Base-by-base conservation (phyloP, 2,329 filamentous ascomycete genomes). In the Anthostomella pinea region DNA sequence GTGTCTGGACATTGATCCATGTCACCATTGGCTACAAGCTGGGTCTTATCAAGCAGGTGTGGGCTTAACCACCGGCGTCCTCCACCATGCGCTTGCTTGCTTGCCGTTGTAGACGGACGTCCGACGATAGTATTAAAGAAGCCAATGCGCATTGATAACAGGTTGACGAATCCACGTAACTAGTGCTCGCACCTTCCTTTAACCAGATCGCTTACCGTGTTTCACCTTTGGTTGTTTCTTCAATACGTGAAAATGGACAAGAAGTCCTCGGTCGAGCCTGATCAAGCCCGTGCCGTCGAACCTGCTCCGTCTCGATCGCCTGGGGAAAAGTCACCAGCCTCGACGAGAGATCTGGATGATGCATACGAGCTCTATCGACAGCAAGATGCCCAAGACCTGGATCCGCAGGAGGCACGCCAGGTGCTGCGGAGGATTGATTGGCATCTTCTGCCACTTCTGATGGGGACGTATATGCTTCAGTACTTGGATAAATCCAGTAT, bases 401-500 rank as follows among this genome's bases (percentile, higher is more conserved):
- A 58, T 11, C 44, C 54, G 21, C 35, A 33, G 3, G 60, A 64
- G 41, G 49, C 48, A 21, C 51, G 44, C 13, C 39, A 45, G 4
- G 57, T 60, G 8, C 35, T 62, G 35, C 48, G 52, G 16, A 56
- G 45, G 32, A 62, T 62, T 24, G 59, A 62, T 34, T 38, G 36
- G 35, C 49, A 54, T 18, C 38, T 62, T 26, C 25, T 62, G 21
- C 56, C 59, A 2, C 48, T 62, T 14, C 41, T 62, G 13, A 56
- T 59, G 46, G 46, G 52, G 19, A 62, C 56, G 2, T 62, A 62
- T 21, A 35, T 60, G 25, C 48, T 62, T 5, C 59, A 62, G 46
- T 62, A 58, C 18, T 49, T 62, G 9, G 59, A 62, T 28, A 62
- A 63, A 51, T 66, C 68, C 37, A 64, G 60, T 1, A 66, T 73